Evolutionary conservation across 805 yeast species (phyloP).

Genomic region (Suhomyces tanzawaensis): DNA sequence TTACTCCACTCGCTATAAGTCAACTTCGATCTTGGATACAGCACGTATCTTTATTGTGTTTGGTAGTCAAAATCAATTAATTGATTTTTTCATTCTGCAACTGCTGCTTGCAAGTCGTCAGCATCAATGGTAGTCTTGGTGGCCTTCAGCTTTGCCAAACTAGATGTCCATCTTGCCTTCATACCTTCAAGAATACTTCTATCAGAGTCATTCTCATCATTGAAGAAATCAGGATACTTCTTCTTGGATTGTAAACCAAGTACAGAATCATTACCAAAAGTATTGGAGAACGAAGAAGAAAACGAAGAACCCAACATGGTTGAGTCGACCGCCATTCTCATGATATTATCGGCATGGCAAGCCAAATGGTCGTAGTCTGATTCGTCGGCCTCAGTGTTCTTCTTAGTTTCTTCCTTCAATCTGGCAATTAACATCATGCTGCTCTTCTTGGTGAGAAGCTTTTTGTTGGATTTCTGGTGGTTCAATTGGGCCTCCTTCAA

Average conservation of each 20-base stretch:
- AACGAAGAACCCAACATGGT: slow-evolving; percentile 44
- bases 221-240: slow-evolving; percentile 14
- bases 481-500: slow-evolving; percentile 18
- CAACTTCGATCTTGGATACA: too few relatives aligned
- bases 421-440: neutral
- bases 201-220: slow-evolving; percentile 19
- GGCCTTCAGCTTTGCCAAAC: slow-evolving; percentile 17
- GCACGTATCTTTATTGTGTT: too few relatives aligned
- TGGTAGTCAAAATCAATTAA: too few relatives aligned
- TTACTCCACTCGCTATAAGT: too few relatives aligned
- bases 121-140: slow-evolving; percentile 36
- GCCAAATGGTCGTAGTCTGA: slow-evolving; percentile 40
- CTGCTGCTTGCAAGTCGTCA: slow-evolving; percentile 34
- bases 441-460: slow-evolving; percentile 7
- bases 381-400: slow-evolving; percentile 12
- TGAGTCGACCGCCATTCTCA: slow-evolving; percentile 48
- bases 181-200: slow-evolving; percentile 18
- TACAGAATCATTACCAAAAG: slow-evolving; percentile 34
- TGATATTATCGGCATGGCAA: slow-evolving; percentile 45
- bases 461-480: slow-evolving; percentile 13
- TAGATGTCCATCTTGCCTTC: slow-evolving; percentile 14
- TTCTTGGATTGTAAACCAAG: slow-evolving; percentile 14
- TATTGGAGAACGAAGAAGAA: slow-evolving; percentile 35
- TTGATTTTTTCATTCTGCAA: slow-evolving; percentile 15
- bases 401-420: slow-evolving; percentile 2